phyloP scores from a whole-genome alignment of 345 rosid species.

The Eucalyptus sp. region DNA sequence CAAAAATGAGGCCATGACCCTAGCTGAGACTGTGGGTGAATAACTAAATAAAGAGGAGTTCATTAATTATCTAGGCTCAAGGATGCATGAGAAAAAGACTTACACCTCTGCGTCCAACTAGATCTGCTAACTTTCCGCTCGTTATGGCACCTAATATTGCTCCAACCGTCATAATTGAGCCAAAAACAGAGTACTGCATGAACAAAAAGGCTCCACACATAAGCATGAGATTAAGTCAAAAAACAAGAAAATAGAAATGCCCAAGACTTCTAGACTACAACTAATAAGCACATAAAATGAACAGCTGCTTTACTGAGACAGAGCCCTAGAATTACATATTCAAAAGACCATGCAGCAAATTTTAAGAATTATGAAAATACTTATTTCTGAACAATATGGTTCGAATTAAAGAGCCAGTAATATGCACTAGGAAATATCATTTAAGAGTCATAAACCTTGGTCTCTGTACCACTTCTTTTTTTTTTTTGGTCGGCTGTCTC shows the following conservation, averaged over 20 bases:
- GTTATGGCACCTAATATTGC: slow-evolving; percentile 77
- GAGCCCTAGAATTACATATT: background rate
- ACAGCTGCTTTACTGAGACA: background rate
- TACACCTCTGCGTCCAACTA: slow-evolving; percentile 58
- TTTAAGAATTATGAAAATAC: background rate
- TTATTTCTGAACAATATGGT: background rate
- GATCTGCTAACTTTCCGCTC: slow-evolving; percentile 66
- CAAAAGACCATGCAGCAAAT: background rate
- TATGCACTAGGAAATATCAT: background rate
- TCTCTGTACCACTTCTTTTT: background rate
- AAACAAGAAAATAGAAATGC: background rate
- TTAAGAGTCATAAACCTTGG: background rate
- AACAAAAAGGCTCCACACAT: background rate
- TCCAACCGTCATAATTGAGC: slow-evolving; percentile 67
- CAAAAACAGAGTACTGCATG: slow-evolving; percentile 66
- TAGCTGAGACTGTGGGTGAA: background rate
- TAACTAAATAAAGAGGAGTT: background rate
- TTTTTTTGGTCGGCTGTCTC: background rate
- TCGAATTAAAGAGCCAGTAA: background rate
- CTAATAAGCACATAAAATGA: background rate
- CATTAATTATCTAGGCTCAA: background rate
- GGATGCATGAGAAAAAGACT: background rate
- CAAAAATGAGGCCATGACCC: background rate
- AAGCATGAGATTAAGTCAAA: background rate
- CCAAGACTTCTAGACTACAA: background rate